Evolutionary conservation across 345 rosid genomes (phyloP).

Genomic region (Syzygium aqueum): DNA sequence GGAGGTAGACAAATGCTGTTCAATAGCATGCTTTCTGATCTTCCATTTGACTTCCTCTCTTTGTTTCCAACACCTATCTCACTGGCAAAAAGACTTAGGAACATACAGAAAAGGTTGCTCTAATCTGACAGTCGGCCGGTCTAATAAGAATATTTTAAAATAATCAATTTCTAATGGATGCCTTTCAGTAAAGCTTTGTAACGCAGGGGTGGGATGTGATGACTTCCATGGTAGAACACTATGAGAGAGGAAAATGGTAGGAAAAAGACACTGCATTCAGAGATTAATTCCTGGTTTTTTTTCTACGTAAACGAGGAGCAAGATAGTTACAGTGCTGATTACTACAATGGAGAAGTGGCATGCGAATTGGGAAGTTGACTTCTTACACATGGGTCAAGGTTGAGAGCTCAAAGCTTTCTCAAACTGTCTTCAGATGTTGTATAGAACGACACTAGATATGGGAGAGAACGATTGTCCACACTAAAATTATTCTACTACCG

Average conservation of each 20-base stretch:
- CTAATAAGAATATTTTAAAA: neutral
- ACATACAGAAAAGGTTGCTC: neutral
- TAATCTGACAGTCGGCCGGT: neutral
- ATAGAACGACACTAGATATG: neutral
- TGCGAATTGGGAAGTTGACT: neutral
- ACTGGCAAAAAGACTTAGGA: neutral
- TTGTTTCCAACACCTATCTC: neutral
- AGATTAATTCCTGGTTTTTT: neutral
- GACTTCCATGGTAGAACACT: neutral
- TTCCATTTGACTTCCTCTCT: neutral
- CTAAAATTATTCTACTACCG: too few relatives aligned
- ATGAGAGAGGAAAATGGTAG: too few relatives aligned
- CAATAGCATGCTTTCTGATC: neutral
- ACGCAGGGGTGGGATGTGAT: neutral
- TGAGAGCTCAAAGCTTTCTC: neutral
- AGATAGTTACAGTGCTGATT: neutral
- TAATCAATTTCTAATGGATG: neutral
- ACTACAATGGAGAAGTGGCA: neutral
- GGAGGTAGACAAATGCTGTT: neutral
- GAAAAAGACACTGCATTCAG: neutral
- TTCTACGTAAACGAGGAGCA: neutral
- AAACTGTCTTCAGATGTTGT: too few relatives aligned
- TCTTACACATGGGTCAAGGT: neutral
- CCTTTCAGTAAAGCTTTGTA: neutral
- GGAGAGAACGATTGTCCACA: neutral